Percentiles rank a stretch among this genome's conserved stretches.
Evolutionary conservation across 2,329 filamentous ascomycete genomes (phyloP).

Genomic region (Aspergillus clavatus): DNA sequence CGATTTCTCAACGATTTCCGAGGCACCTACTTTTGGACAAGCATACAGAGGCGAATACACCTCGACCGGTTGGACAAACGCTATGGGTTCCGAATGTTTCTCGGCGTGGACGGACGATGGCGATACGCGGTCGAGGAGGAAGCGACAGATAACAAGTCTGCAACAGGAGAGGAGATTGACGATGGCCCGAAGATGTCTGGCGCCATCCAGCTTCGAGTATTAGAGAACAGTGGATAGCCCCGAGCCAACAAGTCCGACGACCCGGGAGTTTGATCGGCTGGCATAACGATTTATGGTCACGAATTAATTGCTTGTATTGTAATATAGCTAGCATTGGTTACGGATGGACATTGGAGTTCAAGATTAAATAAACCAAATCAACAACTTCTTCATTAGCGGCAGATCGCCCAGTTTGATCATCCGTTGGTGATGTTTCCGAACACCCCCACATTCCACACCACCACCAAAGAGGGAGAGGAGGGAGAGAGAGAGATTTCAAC

Average conservation of each 20-base stretch:
- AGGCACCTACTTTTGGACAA: constrained; percentile 28
- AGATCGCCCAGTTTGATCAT: too few relatives aligned
- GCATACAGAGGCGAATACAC: constrained; percentile 22
- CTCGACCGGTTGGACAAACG: constrained; percentile 25
- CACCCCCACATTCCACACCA: neutral
- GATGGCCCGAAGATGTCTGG: constrained; percentile 2
- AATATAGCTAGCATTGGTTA: too few relatives aligned
- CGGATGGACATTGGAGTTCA: neutral
- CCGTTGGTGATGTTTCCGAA: neutral
- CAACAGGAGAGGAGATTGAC: constrained; percentile 1
- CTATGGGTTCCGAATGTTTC: constrained; percentile 31
- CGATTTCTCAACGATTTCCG: constrained; percentile 30
- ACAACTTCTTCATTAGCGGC: neutral
- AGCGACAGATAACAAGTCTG: constrained; percentile 1
- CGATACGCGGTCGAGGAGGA: constrained; percentile 33
- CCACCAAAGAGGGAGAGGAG: constrained; percentile 1
- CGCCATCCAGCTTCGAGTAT: constrained; percentile 4
- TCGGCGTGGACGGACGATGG: constrained; percentile 24
- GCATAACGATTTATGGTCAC: neutral
- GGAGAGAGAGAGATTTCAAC: too few relatives aligned
- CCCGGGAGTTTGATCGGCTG: constrained; percentile 1
- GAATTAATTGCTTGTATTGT: neutral
- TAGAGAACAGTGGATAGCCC: neutral
- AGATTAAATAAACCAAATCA: neutral
- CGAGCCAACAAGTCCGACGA: neutral